Evolutionary conservation across 2,329 filamentous ascomycete genomes (phyloP).

Genomic region (Escovopsis sp.): DNA sequence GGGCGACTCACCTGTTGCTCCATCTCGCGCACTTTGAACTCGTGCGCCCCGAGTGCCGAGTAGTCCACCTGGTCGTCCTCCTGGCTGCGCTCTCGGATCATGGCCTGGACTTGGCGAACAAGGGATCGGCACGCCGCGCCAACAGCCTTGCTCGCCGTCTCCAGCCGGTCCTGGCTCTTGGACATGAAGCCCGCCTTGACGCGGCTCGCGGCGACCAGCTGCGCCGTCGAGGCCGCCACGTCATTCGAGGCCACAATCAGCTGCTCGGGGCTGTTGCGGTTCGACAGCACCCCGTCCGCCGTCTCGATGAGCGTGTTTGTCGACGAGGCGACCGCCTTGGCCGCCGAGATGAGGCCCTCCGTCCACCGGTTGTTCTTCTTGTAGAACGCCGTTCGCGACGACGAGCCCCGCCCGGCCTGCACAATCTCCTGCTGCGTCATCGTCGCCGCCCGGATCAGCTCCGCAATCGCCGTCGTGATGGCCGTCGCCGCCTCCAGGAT

Average conservation of each 20-base stretch:
- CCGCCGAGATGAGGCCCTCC: slow-evolving; percentile 89
- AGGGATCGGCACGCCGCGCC: slow-evolving; percentile 75
- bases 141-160: slow-evolving; percentile 84
- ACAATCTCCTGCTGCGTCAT: slow-evolving; percentile 94
- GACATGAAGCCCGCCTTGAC: slow-evolving; percentile 98
- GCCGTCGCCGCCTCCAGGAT: slow-evolving; percentile 88
- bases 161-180: slow-evolving; percentile 84
- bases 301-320: slow-evolving; percentile 97
- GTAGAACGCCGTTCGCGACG: slow-evolving; percentile 88
- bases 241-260: slow-evolving; percentile 96
- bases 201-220: slow-evolving; percentile 85
- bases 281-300: slow-evolving; percentile 84
- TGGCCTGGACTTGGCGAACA: slow-evolving; percentile 83
- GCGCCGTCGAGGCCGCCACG: slow-evolving; percentile 87
- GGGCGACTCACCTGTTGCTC: slow-evolving; percentile 72
- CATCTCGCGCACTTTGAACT: slow-evolving; percentile 99
- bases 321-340: slow-evolving; percentile 85
- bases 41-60: slow-evolving; percentile 71
- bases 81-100: slow-evolving; percentile 75
- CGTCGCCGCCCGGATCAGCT: slow-evolving; percentile 89
- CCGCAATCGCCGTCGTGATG: slow-evolving; percentile 85
- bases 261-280: slow-evolving; percentile 87
- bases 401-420: slow-evolving; percentile 74
- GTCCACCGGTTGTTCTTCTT: slow-evolving; percentile 99
- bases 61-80: slow-evolving; percentile 84